Base-by-base conservation (phyloP, 352 stramenopile genomes). In the Phytophthora sojae region DNA sequence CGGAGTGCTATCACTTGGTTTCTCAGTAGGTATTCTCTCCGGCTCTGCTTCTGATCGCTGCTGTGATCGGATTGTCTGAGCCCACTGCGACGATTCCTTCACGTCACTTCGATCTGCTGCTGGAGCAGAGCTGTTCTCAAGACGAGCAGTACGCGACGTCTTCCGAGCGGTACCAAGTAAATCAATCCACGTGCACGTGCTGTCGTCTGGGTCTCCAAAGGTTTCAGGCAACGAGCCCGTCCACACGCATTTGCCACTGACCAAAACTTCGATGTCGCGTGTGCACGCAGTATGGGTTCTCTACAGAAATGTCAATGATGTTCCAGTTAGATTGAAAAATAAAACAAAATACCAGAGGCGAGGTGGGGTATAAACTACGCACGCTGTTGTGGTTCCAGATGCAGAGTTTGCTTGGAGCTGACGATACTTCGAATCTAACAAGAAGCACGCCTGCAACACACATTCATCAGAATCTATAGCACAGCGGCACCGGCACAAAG, bases 301-400 rank as follows among this genome's bases (percentile, higher is more conserved):
- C 70, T 84, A 49, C n/a, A 57, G 17, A 45, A 0, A 30, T 4
- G 58, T 37, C 21, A 54, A 53, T 17, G 15, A 51, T 0, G 45
- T 6, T 3, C 8, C 9, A 44, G 30, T 63, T 17, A 64, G 53
- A 11, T 35, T 2, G 8, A 11, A 55, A 19, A 29, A 14, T 4
- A 53, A 26, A 29, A 14, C 6, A 17, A 26, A 51, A 25, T 23
- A 29, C 7, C 47, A 50, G n/a, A 53, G 15, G 21, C 8, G 4
- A 21, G 21, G 21, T 21, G 21, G 11, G 6, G 45, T 8, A 5
- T 53, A 29, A 19, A 51, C 14, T 42, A 75, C 85, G 23, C 73
- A 93, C 86, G 30, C 81, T 88, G 61, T 93, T 95, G 73, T 87
- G 92, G 71, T 94, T 95, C 88, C 88, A 95, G 1, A 95, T 61